Base-by-base conservation (phyloP, 2,329 filamentous ascomycete genomes). In the Trichoderma arundinaceum region DNA sequence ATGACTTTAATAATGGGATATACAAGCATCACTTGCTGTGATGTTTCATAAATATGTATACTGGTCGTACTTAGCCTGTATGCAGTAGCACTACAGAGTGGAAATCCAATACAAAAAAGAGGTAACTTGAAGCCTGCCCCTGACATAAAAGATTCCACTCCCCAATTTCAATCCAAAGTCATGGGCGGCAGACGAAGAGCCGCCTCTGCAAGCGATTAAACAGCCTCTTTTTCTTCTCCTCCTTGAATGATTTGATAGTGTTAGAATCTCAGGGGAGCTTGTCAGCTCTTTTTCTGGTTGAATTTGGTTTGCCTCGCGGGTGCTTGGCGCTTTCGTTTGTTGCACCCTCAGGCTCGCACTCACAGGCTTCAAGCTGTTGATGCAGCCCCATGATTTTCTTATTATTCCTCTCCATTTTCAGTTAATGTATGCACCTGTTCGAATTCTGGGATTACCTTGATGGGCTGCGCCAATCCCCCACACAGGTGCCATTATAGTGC, bases 301-400 rank as follows among this genome's bases (percentile, higher is more conserved):
- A 15, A 17, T 48, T 65, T 57, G 28, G 64, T 60, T 66, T 66
- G 56, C 19, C 28, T 39, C 19, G 15, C 33, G 41, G 51, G 32
- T 56, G 28, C 49, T 56, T 54, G 32, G n/a, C 17, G 4, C 13
- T 22, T 48, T 43, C 32, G 41, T 28, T 61, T 59, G 51, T 58
- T 58, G 46, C 33, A 46, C 63, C 33, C 48, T 46, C 35, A 49
- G 32, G 19, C 49, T 46, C 39, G 35, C 33, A 54, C 46, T 32
- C 41, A 28, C 13, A 13, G 38, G 1, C 15, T 7, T 6, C 17
- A 33, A 15, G 17, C 5, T 3, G 1, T 53, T 15, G 5, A 33
- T 19, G 7, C 3, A 15, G 17, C 32, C 19, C 22, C 22, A 7
- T 41, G 0, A 22, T 53, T 58, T 19, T 19, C 28, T 6, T n/a